Base-by-base conservation (phyloP, 352 stramenopile species). In the Globisporangium cylindrosporum region DNA sequence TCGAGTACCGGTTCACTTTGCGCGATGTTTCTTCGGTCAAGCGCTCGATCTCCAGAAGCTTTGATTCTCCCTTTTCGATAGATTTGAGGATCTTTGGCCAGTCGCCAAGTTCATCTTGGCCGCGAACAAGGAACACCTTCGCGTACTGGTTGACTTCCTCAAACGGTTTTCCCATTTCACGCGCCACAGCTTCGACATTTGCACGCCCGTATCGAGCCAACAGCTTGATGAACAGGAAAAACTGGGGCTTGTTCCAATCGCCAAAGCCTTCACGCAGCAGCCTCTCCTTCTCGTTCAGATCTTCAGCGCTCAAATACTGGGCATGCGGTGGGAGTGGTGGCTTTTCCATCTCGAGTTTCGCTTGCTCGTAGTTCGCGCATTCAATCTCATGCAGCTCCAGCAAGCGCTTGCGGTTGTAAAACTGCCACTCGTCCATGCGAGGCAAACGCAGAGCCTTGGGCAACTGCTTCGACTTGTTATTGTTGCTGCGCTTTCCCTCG, bases 251-350 rank as follows among this genome's bases (percentile, higher is more conserved):
- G 73, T 94, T 96, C 86, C 88, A 96, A 62, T 96, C 85, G 4
- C 82, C 73, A 69, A 90, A 94, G 2, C 76, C 88, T 74, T 98
- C 89, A 29, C 70, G 55, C 20, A 99, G 69, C 15, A 99, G 74
- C 57, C 85, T 67, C 53, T 94, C 75, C 72, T 99, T 99, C 71
- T 99, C 97, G 25, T 83, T 68, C 29, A 95, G 75, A 27, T 96
- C 81, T 43, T 97, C 91, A 14, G 89, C 76, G n/a, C 69, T 88
- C 9, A 99, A 68, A 60, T 93, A 95, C 54, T 91, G 84, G 0
- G 75, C 84, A 63, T 90, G 78, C 22, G 86, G 86, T 1, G 86
- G 86, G 0, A 93, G 75, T 14, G 78, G 84, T 9, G 86, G 86
- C 60, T 94, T 94, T 38, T 94, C 86, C 68, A 78, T 88, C 48